A percentile compares a stretch with the other conserved stretches of the same genome.
These are phyloP conservation scores for Aureobasidium sp. DNA, from an alignment of 2,329 filamentous ascomycete genomes.

Conservation along the genomic window DNA sequence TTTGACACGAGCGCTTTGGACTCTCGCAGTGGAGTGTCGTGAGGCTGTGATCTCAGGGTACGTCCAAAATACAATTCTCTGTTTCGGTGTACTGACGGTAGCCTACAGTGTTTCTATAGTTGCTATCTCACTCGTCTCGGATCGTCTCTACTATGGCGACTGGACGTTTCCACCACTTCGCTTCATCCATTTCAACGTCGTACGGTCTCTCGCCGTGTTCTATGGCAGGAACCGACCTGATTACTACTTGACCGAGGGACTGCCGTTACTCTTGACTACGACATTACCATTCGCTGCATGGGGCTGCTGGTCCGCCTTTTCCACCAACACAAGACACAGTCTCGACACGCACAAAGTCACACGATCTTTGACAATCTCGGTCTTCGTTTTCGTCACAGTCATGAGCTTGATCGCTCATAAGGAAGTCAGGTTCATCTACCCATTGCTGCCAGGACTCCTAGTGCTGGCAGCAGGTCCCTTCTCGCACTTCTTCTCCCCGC, in stretches of 20 bases:
- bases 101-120: conserved; percentile 40
- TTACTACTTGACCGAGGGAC: conserved; percentile 85
- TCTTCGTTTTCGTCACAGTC: conserved; percentile 51
- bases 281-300: conserved; percentile 66
- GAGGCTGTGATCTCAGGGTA: conserved; percentile 12
- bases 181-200: conserved; percentile 86
- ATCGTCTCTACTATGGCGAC: conserved; percentile 69
- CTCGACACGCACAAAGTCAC: neutral
- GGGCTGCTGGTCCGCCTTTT: conserved; percentile 50
- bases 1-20: neutral
- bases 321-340: neutral
- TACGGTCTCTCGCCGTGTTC: conserved; percentile 79
- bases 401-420: conserved; percentile 86
- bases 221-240: conserved; percentile 87
- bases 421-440: conserved; percentile 94
- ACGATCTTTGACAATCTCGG: conserved; percentile 42
- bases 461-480: conserved; percentile 65
- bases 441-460: conserved; percentile 78
- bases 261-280: conserved; percentile 79
- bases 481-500: conserved; percentile 52
- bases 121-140: conserved; percentile 55
- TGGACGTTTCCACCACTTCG: conserved; percentile 86
- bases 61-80: neutral
- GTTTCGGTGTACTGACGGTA: neutral
- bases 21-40: neutral